A percentile compares a stretch with the other conserved stretches of the same genome.
These are phyloP conservation scores for Podila horticola DNA, from an alignment of 192 early-diverging fungal genomes.

Conservation along the genomic window DNA sequence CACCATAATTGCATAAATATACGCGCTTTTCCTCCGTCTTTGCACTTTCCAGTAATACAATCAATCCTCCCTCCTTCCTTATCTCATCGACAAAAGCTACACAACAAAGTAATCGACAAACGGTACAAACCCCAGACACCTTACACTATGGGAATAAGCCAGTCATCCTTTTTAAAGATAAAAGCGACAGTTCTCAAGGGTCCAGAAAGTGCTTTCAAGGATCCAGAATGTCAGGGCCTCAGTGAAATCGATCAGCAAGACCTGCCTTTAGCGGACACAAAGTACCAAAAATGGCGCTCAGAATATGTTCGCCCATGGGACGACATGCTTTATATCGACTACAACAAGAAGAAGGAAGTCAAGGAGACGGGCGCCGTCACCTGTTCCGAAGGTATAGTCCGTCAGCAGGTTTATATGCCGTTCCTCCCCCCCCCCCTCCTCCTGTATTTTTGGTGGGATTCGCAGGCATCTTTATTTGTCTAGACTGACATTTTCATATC, in stretches of 20 bases:
- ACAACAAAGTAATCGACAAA: too few relatives aligned
- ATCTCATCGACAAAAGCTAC: too few relatives aligned
- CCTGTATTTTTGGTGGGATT: background rate
- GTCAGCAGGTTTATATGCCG: background rate
- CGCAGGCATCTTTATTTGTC: too few relatives aligned
- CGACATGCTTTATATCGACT: constrained; percentile 8
- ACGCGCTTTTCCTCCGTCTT: too few relatives aligned
- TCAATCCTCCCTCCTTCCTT: too few relatives aligned
- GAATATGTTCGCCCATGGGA: constrained; percentile 1
- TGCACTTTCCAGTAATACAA: too few relatives aligned
- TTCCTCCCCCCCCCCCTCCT: background rate
- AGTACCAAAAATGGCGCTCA: constrained; percentile 7
- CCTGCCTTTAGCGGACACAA: background rate
- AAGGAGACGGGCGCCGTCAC: background rate
- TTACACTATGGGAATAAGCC: too few relatives aligned
- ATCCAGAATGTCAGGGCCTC: constrained; percentile 3
- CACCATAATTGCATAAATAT: too few relatives aligned
- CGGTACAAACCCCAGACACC: too few relatives aligned
- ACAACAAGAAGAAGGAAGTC: constrained; percentile 7
- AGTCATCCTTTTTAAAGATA: too few relatives aligned
- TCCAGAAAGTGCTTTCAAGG: constrained; percentile 6
- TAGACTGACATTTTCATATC: constrained; percentile 6
- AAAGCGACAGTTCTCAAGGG: background rate
- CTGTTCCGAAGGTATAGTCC: constrained; percentile 12
- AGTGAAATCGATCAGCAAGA: constrained; percentile 1